These are phyloP conservation scores for Russula sp. DNA, from an alignment of 768 basidiomycete species.

Conservation along the genomic window DNA sequence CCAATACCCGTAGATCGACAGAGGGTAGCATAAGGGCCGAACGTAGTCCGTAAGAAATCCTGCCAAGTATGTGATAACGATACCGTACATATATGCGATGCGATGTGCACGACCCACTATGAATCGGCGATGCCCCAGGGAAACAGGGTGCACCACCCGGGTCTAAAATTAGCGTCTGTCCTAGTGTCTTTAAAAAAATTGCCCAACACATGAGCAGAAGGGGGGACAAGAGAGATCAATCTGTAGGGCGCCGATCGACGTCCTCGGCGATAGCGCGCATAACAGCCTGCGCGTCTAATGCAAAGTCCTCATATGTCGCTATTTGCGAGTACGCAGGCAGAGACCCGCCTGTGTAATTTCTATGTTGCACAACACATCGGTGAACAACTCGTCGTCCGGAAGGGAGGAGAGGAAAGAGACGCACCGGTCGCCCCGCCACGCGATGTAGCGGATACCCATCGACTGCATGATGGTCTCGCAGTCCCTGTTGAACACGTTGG, in stretches of 20 bases:
- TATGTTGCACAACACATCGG: not conserved
- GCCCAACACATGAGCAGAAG: not conserved
- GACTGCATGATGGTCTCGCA: conserved; percentile 20
- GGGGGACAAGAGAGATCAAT: not conserved
- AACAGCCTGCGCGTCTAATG: conserved; percentile 16
- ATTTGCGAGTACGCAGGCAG: conserved; percentile 1
- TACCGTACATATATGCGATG: not conserved
- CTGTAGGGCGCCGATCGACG: not conserved
- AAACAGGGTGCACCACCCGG: too few species aligned
- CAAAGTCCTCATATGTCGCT: conserved; percentile 4
- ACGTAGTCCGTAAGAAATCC: not conserved
- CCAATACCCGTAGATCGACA: not conserved
- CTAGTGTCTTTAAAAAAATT: not conserved
- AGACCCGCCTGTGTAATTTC: conserved; percentile 15
- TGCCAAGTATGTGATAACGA: not conserved
- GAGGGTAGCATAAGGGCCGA: not conserved
- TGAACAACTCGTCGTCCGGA: not conserved
- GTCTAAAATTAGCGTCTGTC: not conserved
- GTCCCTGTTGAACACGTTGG: conserved; percentile 11
- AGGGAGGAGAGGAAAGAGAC: not conserved
- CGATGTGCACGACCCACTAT: not conserved
- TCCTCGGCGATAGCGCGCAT: conserved; percentile 14
- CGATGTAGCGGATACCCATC: conserved; percentile 22
- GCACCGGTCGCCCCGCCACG: conserved; percentile 19
- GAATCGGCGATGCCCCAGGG: not conserved